phyloP scores from a whole-genome alignment of 140 eudicot species.

The Cichorium intybus region DNA sequence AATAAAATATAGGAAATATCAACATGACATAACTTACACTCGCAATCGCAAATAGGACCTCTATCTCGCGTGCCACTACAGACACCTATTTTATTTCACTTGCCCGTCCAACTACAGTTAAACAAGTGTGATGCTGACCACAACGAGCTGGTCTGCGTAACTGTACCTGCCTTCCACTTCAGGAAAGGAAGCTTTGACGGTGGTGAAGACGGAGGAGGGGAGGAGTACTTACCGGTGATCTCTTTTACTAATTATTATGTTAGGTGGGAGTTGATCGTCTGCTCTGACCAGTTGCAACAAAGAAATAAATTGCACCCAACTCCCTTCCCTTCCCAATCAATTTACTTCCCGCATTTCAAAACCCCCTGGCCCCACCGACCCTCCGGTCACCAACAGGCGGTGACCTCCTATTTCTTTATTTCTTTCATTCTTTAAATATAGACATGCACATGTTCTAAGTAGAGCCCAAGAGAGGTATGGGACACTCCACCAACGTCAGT shows the following conservation, averaged over 20 bases:
- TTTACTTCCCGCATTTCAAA: background rate
- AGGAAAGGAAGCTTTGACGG: background rate
- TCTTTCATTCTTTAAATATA: background rate
- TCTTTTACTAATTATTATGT: background rate
- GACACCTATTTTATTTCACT: too few relatives aligned
- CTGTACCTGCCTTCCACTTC: background rate
- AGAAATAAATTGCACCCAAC: conserved; percentile 12
- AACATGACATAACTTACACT: too few relatives aligned
- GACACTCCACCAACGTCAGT: conserved; percentile 26
- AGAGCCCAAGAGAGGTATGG: conserved; percentile 25
- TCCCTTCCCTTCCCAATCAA: background rate
- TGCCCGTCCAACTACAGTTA: too few relatives aligned
- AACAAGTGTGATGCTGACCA: too few relatives aligned
- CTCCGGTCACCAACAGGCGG: background rate
- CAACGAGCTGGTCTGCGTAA: too few relatives aligned
- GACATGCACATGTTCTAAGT: background rate
- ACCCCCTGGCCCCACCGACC: background rate
- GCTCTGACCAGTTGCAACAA: conserved; percentile 15
- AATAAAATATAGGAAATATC: too few relatives aligned
- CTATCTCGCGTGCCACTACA: too few relatives aligned
- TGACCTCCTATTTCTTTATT: background rate
- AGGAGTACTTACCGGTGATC: background rate
- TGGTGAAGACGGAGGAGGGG: background rate
- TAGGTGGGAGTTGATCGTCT: conserved; percentile 19
- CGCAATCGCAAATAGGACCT: too few relatives aligned